Percentiles rank a stretch among this genome's conserved stretches.
phyloP scores from a whole-genome alignment of 257 asterid genomes.

The Solanum megistacrolobum region DNA sequence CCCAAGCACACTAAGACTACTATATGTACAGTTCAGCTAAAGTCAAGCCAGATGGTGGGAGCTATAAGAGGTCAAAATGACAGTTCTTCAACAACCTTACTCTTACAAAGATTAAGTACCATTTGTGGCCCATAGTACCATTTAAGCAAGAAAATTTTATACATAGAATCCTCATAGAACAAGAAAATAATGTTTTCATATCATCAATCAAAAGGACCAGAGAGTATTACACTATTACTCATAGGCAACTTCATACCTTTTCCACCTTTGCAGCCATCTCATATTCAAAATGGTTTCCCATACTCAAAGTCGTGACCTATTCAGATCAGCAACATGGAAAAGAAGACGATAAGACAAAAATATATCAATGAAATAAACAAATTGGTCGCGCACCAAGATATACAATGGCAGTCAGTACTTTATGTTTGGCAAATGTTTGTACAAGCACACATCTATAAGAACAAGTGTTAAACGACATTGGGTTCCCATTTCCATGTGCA shows the following conservation, averaged over 20 bases:
- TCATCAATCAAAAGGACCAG: constrained; percentile 1
- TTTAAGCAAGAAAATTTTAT: not conserved
- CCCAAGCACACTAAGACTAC: not conserved
- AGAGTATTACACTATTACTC: not conserved
- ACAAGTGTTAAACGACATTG: not conserved
- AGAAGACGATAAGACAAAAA: not conserved
- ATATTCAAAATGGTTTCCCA: constrained; percentile 74
- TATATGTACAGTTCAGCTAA: not conserved
- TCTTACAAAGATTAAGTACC: not conserved
- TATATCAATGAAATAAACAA: not conserved
- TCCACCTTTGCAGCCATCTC: constrained; percentile 96
- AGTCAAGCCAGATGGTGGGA: not conserved
- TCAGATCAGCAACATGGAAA: constrained; percentile 10
- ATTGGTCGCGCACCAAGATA: not conserved
- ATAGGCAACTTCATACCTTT: constrained; percentile 34
- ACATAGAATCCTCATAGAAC: not conserved
- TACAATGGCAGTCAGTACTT: not conserved
- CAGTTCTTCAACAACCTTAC: not conserved
- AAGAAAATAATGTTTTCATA: not conserved
- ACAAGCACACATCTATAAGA: not conserved
- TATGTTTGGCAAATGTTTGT: not conserved
- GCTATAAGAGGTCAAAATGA: not conserved
- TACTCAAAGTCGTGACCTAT: constrained; percentile 71
- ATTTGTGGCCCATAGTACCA: not conserved
- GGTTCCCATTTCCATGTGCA: not conserved